Evolutionary conservation across 495 filamentous ascomycete genomes (phyloP).

Genomic region (Tuber umbilicatum): DNA sequence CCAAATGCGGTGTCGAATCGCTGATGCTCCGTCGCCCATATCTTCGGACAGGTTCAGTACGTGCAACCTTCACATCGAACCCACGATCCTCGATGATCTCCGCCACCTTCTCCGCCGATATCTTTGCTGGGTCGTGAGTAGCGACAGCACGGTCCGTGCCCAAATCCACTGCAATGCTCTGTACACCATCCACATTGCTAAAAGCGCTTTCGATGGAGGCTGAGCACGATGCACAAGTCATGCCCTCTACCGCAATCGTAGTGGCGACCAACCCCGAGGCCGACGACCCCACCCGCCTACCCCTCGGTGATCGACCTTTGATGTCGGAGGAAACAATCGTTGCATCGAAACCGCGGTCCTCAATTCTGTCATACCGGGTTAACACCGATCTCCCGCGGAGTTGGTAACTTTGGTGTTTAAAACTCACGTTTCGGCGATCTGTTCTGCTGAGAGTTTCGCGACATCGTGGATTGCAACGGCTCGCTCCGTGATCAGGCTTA

Average conservation of each 20-base stretch:
- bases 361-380: constrained; percentile 50
- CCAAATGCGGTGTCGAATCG: constrained; percentile 39
- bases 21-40: constrained; percentile 43
- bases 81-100: constrained; percentile 75
- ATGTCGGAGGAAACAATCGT: constrained; percentile 72
- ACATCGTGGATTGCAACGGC: constrained; percentile 88
- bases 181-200: constrained; percentile 64
- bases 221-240: constrained; percentile 96
- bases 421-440: constrained; percentile 59
- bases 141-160: constrained; percentile 87
- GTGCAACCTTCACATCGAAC: constrained; percentile 87
- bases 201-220: constrained; percentile 82
- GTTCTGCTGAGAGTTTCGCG: constrained; percentile 60
- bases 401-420: background rate
- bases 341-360: constrained; percentile 93
- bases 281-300: constrained; percentile 38
- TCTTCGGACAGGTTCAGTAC: constrained; percentile 60
- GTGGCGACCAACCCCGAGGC: constrained; percentile 50
- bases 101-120: constrained; percentile 43
- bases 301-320: constrained; percentile 48
- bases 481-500: constrained; percentile 86
- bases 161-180: constrained; percentile 86
- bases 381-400: background rate
- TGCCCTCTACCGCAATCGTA: constrained; percentile 79
- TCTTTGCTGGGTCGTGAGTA: constrained; percentile 69